phyloP scores from a whole-genome alignment of 306 rosid species.

The Prunus fruticosa region DNA sequence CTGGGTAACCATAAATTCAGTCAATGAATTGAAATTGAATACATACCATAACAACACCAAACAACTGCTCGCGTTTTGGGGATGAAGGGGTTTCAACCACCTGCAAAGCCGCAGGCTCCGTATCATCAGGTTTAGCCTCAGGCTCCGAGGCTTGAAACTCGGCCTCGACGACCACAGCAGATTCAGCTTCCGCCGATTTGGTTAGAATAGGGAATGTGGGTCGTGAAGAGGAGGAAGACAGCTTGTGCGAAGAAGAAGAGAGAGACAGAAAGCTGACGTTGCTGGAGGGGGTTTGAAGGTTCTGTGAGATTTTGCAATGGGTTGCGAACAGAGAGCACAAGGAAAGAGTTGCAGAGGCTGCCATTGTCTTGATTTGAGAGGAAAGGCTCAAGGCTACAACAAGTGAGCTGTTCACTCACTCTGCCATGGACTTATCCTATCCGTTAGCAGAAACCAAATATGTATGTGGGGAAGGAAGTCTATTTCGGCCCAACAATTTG shows the following conservation, averaged over 20 bases:
- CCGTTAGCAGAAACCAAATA: too few species aligned
- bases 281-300: constrained; percentile 14
- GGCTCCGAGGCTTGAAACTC: constrained; percentile 7
- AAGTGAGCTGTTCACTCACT: background rate
- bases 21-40: background rate
- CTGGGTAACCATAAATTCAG: background rate
- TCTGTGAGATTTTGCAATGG: constrained; percentile 51
- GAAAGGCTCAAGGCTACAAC: too few species aligned
- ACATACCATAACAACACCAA: constrained; percentile 91
- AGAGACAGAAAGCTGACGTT: constrained; percentile 33
- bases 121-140: constrained; percentile 3
- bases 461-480: background rate
- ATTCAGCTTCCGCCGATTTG: constrained; percentile 43
- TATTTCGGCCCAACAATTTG: background rate
- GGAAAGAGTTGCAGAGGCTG: constrained; percentile 74
- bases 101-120: constrained; percentile 36
- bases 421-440: too few species aligned
- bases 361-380: constrained; percentile 36
- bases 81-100: constrained; percentile 30
- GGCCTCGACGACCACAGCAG: constrained; percentile 19
- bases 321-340: constrained; percentile 55
- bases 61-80: constrained; percentile 65
- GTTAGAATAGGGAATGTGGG: constrained; percentile 37
- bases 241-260: constrained; percentile 42
- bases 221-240: constrained; percentile 42